Percentiles rank a stretch among this genome's conserved stretches.
phyloP scores from a whole-genome alignment of 805 yeast species.

The Cyberlindnera maritima region DNA sequence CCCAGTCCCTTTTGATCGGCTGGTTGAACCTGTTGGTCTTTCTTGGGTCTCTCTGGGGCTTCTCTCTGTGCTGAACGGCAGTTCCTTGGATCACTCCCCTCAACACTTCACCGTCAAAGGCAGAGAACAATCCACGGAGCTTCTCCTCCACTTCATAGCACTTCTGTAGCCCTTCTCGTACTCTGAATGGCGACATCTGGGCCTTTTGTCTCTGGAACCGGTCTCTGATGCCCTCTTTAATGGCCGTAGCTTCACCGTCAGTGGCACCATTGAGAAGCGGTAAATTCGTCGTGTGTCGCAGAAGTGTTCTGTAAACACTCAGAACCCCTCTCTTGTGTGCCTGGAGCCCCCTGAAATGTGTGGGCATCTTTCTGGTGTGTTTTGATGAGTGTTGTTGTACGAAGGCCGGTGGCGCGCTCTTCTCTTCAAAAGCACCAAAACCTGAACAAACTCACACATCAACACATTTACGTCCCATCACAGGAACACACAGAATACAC shows the following conservation, averaged over 20 bases:
- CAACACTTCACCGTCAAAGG: not conserved
- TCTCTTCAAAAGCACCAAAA: not conserved
- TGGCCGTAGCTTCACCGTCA: not conserved
- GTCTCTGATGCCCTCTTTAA: constrained; percentile 2
- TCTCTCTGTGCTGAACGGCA: not conserved
- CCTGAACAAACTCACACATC: too few relatives aligned
- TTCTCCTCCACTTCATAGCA: constrained; percentile 17
- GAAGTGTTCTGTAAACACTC: constrained; percentile 29
- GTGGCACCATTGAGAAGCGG: not conserved
- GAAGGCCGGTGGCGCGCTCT: too few relatives aligned
- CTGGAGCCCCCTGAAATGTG: constrained; percentile 29
- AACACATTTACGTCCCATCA: too few relatives aligned
- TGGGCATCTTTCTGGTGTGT: constrained; percentile 22
- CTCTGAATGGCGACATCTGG: constrained; percentile 22
- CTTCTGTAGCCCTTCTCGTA: constrained; percentile 5
- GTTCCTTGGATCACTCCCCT: not conserved
- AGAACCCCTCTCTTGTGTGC: constrained; percentile 31
- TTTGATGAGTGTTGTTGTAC: not conserved
- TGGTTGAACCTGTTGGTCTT: constrained; percentile 13
- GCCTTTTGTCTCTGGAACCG: constrained; percentile 14
- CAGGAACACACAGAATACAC: not conserved
- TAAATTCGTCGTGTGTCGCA: constrained; percentile 27
- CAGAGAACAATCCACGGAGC: constrained; percentile 6
- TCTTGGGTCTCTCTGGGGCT: not conserved
- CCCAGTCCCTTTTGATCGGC: constrained; percentile 20